Percentiles rank a stretch among this genome's conserved stretches.
Conservation (phyloP, 2,329 filamentous ascomycete genomes). For the Xylaria sp. region DNA sequence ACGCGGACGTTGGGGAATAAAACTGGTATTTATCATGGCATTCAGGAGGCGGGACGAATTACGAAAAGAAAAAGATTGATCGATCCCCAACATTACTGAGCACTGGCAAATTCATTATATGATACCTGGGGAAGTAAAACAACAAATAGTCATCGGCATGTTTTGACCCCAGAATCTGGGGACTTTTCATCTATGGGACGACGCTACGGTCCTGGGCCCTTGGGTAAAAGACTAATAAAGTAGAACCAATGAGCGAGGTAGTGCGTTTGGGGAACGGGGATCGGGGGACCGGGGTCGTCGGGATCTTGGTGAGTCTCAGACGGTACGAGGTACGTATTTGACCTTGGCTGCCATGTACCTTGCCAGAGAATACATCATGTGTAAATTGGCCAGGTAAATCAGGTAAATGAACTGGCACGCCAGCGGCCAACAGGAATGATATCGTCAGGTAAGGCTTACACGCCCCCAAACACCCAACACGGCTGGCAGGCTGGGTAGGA, state of each 20-base stretch:
- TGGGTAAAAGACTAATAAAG: constrained; percentile 17
- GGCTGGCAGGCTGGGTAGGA: constrained; percentile 13
- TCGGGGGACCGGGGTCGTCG: constrained; percentile 9
- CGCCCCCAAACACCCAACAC: constrained; percentile 15
- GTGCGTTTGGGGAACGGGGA: constrained; percentile 11
- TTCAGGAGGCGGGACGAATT: constrained; percentile 18
- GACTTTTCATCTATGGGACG: constrained; percentile 15
- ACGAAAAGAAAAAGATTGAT: constrained; percentile 14
- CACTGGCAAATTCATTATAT: constrained; percentile 22
- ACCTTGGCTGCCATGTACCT: not conserved
- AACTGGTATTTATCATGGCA: not conserved
- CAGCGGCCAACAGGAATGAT: constrained; percentile 17
- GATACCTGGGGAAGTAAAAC: constrained; percentile 24
- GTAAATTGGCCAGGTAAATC: constrained; percentile 1
- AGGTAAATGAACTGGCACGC: constrained; percentile 15
- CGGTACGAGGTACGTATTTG: constrained; percentile 3
- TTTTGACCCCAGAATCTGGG: constrained; percentile 28
- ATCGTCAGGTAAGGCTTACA: constrained; percentile 24
- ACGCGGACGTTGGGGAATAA: not conserved
- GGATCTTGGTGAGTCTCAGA: constrained; percentile 9
- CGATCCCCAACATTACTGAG: constrained; percentile 17
- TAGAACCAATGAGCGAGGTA: constrained; percentile 12
- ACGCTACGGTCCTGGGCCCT: constrained; percentile 7
- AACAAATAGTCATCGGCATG: constrained; percentile 18
- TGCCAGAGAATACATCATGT: no score